Evolutionary conservation across 495 filamentous ascomycete species (phyloP).

Genomic region (Lasiosphaeriaceae sp.): DNA sequence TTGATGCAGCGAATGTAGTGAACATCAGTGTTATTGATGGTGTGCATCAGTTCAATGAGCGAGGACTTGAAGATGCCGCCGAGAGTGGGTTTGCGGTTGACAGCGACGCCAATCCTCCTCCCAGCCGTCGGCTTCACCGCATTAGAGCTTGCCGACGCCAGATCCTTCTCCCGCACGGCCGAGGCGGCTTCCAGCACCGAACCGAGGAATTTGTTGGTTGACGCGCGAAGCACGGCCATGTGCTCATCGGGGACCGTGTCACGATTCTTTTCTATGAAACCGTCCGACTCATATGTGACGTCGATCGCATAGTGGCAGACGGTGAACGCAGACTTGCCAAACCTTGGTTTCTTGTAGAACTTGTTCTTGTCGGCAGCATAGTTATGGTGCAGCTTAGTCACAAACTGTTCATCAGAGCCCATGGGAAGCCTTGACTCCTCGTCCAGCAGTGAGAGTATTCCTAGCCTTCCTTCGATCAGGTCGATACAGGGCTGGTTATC

Average conservation of each 20-base stretch:
- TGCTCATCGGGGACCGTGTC: slow-evolving; percentile 99
- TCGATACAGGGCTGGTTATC: slow-evolving; percentile 99
- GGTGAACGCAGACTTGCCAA: slow-evolving; percentile 96
- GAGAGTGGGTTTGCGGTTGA: slow-evolving; percentile 93
- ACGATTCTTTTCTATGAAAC: slow-evolving; percentile 99
- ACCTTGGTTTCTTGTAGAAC: slow-evolving; percentile 97
- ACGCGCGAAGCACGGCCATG: slow-evolving; percentile 81
- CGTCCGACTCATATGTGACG: slow-evolving; percentile 99
- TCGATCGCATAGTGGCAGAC: slow-evolving; percentile 99
- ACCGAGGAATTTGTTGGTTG: slow-evolving; percentile 79
- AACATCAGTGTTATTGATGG: slow-evolving; percentile 95
- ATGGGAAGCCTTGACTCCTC: slow-evolving; percentile 96
- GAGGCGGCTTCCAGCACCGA: slow-evolving; percentile 83
- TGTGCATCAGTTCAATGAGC: slow-evolving; percentile 95
- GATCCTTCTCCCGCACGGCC: slow-evolving; percentile 84
- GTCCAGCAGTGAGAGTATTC: slow-evolving; percentile 86
- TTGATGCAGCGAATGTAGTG: slow-evolving; percentile 99
- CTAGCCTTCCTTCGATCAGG: slow-evolving; percentile 93
- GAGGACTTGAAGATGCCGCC: slow-evolving; percentile 99
- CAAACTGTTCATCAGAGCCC: slow-evolving; percentile 96
- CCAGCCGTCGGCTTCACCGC: slow-evolving; percentile 68
- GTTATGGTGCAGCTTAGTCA: slow-evolving; percentile 94
- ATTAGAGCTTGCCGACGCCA: slow-evolving; percentile 60
- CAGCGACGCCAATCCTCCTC: slow-evolving; percentile 82
- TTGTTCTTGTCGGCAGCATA: slow-evolving; percentile 89